A percentile compares a stretch with the other conserved stretches of the same genome.
Evolutionary conservation across 805 yeast species (phyloP).

Genomic region (Saturnispora galanensis): DNA sequence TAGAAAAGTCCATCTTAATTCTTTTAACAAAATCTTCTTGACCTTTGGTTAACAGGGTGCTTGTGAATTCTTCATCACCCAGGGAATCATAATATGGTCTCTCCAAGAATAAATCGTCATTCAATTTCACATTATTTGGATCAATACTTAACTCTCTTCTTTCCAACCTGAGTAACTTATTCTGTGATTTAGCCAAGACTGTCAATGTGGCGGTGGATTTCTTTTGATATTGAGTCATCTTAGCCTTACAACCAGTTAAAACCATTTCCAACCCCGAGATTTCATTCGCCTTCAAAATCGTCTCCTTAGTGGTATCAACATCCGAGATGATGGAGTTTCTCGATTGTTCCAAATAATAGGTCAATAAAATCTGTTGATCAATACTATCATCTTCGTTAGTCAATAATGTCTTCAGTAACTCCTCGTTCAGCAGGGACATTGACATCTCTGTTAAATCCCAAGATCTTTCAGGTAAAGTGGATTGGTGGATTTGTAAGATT

Average conservation of each 20-base stretch:
- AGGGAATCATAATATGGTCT: constrained; percentile 59
- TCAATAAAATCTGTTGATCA: constrained; percentile 30
- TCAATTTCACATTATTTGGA: constrained; percentile 52
- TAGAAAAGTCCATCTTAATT: constrained; percentile 33
- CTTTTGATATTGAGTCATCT: constrained; percentile 74
- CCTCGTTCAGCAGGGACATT: constrained; percentile 30
- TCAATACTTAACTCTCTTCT: constrained; percentile 17
- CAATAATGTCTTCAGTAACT: constrained; percentile 25
- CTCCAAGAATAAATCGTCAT: constrained; percentile 73
- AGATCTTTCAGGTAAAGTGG: constrained; percentile 55
- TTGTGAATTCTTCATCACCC: constrained; percentile 34
- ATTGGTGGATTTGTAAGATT: constrained; percentile 52
- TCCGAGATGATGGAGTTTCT: constrained; percentile 52
- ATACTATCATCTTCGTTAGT: constrained; percentile 23
- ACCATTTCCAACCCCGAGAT: constrained; percentile 53
- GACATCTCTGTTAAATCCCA: constrained; percentile 32
- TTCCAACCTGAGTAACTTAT: constrained; percentile 15
- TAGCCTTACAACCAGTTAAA: constrained; percentile 82
- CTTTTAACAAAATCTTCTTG: constrained; percentile 26
- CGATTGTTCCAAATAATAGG: constrained; percentile 58
- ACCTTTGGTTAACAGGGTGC: constrained; percentile 16
- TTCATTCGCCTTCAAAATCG: constrained; percentile 45
- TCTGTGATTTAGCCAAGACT: constrained; percentile 54
- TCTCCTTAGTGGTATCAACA: constrained; percentile 50
- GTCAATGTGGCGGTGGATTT: constrained; percentile 64